Evolutionary conservation across 2,329 filamentous ascomycete genomes (phyloP).

Genomic region (Venturia pyrina): DNA sequence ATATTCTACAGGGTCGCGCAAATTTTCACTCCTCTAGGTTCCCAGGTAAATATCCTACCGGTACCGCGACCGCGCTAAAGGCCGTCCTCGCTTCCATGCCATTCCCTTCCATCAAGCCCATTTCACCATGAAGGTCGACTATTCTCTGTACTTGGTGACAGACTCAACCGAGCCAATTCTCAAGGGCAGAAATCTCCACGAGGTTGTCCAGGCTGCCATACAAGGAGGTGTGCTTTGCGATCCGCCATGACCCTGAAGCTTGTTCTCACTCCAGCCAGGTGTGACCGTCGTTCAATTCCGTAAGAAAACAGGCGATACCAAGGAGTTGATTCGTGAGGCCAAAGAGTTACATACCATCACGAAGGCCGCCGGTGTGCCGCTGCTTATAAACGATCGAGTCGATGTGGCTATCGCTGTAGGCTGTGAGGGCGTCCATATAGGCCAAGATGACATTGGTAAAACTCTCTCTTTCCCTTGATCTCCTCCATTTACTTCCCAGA

Average conservation of each 20-base stretch:
- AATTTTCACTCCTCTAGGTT: not conserved
- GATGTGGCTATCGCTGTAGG: constrained; percentile 79
- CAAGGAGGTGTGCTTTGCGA: constrained; percentile 54
- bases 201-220: constrained; percentile 66
- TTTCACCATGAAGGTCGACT: constrained; percentile 46
- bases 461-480: not conserved
- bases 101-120: not conserved
- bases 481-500: too few species aligned
- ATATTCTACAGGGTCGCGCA: not conserved
- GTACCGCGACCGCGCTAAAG: constrained; percentile 2
- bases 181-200: constrained; percentile 56
- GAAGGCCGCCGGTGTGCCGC: constrained; percentile 56
- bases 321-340: constrained; percentile 59
- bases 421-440: constrained; percentile 88
- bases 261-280: constrained; percentile 27
- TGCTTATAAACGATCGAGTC: constrained; percentile 87
- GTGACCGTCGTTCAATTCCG: constrained; percentile 82
- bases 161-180: constrained; percentile 84
- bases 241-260: not conserved
- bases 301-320: constrained; percentile 75
- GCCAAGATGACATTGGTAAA: constrained; percentile 83
- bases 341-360: constrained; percentile 63
- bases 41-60: not conserved
- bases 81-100: not conserved
- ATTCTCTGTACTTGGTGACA: constrained; percentile 82